Evolutionary conservation across 2,329 filamentous ascomycete species (phyloP).

Genomic region (Fusarium globosum): DNA sequence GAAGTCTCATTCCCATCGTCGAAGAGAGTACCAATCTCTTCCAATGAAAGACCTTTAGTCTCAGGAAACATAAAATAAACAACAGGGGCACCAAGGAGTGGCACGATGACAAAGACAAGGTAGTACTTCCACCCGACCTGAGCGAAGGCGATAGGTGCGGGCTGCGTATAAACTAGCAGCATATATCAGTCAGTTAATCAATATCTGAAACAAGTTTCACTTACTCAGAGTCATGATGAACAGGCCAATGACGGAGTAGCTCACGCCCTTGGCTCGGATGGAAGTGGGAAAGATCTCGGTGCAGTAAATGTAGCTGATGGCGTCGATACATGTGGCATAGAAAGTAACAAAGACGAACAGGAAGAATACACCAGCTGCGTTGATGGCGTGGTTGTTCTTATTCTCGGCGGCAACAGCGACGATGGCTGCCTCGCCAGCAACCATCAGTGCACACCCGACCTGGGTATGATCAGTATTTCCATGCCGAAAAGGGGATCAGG

Average conservation of each 20-base stretch:
- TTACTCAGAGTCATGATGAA: neutral
- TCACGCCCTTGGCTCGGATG: neutral
- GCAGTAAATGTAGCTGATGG: neutral
- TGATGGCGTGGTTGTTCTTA: neutral
- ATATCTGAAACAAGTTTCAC: neutral
- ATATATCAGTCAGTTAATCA: accelerated
- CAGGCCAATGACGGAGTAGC: neutral
- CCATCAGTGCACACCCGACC: neutral
- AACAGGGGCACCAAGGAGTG: neutral
- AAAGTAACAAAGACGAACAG: neutral
- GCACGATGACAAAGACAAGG: neutral
- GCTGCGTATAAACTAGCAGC: neutral
- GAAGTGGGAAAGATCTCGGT: neutral
- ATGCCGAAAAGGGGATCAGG: accelerated
- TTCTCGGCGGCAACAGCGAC: neutral
- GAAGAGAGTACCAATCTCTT: neutral
- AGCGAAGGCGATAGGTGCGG: neutral
- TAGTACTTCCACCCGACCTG: neutral
- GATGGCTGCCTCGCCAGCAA: neutral
- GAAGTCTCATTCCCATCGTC: neutral
- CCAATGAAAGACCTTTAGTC: neutral
- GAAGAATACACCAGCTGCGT: neutral
- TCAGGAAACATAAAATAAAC: neutral
- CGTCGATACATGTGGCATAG: neutral
- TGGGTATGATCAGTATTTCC: neutral